phyloP scores from a whole-genome alignment of 768 basidiomycete species.

The Boletellus ananiceps region DNA sequence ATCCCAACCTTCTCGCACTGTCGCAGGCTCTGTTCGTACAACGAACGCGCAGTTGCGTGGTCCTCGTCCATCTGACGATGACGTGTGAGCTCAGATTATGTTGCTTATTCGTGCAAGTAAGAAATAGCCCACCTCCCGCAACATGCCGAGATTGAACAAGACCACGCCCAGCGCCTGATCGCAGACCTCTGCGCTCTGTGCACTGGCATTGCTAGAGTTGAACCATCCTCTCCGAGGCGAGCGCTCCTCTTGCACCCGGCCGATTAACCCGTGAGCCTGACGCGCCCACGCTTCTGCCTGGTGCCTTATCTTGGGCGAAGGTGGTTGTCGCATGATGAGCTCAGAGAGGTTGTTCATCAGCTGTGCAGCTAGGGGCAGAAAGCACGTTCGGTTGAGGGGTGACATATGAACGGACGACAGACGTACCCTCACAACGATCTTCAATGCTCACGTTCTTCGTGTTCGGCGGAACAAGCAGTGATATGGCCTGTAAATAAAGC shows the following conservation, averaged over 20 bases:
- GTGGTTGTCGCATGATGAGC: slow-evolving; percentile 35
- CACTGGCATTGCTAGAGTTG: slow-evolving; percentile 5
- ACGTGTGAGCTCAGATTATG: neutral
- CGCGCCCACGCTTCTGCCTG: slow-evolving; percentile 61
- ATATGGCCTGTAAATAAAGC: slow-evolving; percentile 62
- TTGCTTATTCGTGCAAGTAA: neutral
- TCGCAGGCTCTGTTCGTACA: slow-evolving; percentile 31
- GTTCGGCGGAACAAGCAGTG: slow-evolving; percentile 49
- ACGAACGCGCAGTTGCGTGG: slow-evolving; percentile 21
- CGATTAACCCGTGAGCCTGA: slow-evolving; percentile 40
- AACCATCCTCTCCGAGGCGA: slow-evolving; percentile 20
- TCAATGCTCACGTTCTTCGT: slow-evolving; percentile 32
- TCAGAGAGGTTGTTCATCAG: slow-evolving; percentile 48
- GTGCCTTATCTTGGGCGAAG: slow-evolving; percentile 33
- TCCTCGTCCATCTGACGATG: slow-evolving; percentile 33
- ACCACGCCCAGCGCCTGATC: slow-evolving; percentile 53
- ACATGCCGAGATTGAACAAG: slow-evolving; percentile 57
- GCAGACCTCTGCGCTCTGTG: slow-evolving; percentile 38
- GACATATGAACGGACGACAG: neutral
- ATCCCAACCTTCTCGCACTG: slow-evolving; percentile 31
- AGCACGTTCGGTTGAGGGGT: neutral
- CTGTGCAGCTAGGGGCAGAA: slow-evolving; percentile 36
- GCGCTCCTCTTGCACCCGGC: slow-evolving; percentile 21
- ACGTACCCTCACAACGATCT: slow-evolving; percentile 57
- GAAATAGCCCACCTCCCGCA: slow-evolving; percentile 38